Conservation (phyloP, 1,139 yeast species). For the Hanseniaspora gamundiae region DNA sequence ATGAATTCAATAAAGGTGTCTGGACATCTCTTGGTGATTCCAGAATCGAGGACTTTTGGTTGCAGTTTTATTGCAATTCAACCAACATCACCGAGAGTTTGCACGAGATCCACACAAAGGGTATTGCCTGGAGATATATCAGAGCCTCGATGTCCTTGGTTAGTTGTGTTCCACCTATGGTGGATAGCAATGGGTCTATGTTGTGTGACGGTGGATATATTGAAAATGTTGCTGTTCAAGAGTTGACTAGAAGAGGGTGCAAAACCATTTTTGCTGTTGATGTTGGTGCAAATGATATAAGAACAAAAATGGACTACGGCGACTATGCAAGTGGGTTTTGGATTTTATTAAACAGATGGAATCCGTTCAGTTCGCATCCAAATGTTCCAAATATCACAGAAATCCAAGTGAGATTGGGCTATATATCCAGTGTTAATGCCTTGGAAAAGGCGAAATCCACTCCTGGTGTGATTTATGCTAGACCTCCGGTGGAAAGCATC, state of each 20-base stretch:
- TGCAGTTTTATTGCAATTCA: slow-evolving; percentile 75
- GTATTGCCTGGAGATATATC: slow-evolving; percentile 91
- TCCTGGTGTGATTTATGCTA: slow-evolving; percentile 76
- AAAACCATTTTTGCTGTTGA: slow-evolving; percentile 87
- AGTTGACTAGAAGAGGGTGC: slow-evolving; percentile 85
- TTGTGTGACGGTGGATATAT: slow-evolving; percentile 91
- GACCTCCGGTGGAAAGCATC: slow-evolving; percentile 89
- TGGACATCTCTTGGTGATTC: slow-evolving; percentile 92
- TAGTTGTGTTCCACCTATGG: slow-evolving; percentile 80
- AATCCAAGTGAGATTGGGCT: slow-evolving; percentile 84
- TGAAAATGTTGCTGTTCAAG: slow-evolving; percentile 84
- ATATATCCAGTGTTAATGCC: slow-evolving; percentile 91
- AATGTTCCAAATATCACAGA: slow-evolving; percentile 92
- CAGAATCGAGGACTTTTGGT: slow-evolving; percentile 94
- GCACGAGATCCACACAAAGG: slow-evolving; percentile 87
- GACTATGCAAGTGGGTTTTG: slow-evolving; percentile 88
- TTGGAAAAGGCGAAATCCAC: slow-evolving; percentile 74
- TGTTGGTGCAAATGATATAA: slow-evolving; percentile 89
- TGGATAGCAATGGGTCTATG: slow-evolving; percentile 77
- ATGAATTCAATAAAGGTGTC: slow-evolving; percentile 89
- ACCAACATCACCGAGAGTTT: slow-evolving; percentile 94
- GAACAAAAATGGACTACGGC: slow-evolving; percentile 84
- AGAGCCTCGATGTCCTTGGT: slow-evolving; percentile 97
- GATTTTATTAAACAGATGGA: slow-evolving; percentile 82
- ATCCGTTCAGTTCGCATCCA: slow-evolving; percentile 79